These are phyloP conservation scores for Tolypocladium endophyticum DNA, from an alignment of 2,329 filamentous ascomycete species.

Conservation along the genomic window DNA sequence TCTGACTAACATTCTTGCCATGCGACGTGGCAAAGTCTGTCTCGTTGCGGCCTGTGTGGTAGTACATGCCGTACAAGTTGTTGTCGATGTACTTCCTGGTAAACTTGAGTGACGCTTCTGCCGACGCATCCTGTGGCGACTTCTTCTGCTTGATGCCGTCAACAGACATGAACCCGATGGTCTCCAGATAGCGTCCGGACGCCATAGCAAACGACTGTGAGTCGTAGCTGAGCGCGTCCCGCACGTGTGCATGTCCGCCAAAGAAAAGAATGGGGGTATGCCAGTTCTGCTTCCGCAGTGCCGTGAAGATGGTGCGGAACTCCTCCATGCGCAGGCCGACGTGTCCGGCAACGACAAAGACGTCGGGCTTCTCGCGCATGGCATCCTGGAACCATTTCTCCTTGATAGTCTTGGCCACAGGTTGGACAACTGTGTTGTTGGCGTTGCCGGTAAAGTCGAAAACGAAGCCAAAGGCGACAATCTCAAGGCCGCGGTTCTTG, in stretches of 20 bases:
- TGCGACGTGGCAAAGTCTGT: conserved; percentile 65
- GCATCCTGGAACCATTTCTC: conserved; percentile 84
- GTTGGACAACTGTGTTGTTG: conserved; percentile 80
- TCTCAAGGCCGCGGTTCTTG: conserved; percentile 72
- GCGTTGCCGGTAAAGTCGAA: conserved; percentile 89
- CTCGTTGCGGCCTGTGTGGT: conserved; percentile 66
- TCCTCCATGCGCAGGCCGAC: conserved; percentile 74
- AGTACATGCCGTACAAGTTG: conserved; percentile 73
- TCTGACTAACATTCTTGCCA: conserved; percentile 59
- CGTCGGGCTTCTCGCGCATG: conserved; percentile 72
- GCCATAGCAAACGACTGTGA: conserved; percentile 68
- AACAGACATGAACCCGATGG: conserved; percentile 86
- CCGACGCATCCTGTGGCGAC: conserved; percentile 12
- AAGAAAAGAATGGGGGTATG: conserved; percentile 85
- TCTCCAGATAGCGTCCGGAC: conserved; percentile 89
- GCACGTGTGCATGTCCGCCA: conserved; percentile 81
- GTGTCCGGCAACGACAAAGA: conserved; percentile 82
- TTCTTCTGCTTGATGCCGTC: conserved; percentile 41
- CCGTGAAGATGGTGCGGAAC: conserved; percentile 65
- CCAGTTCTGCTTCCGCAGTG: conserved; percentile 67
- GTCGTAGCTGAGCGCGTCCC: conserved; percentile 75
- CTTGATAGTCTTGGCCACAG: conserved; percentile 68
- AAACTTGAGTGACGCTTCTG: conserved; percentile 44
- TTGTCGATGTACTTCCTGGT: conserved; percentile 84
- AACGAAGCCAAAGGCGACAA: conserved; percentile 86